These are phyloP conservation scores for Alternaria sp. DNA, from an alignment of 2,329 filamentous ascomycete species.

Conservation along the genomic window DNA sequence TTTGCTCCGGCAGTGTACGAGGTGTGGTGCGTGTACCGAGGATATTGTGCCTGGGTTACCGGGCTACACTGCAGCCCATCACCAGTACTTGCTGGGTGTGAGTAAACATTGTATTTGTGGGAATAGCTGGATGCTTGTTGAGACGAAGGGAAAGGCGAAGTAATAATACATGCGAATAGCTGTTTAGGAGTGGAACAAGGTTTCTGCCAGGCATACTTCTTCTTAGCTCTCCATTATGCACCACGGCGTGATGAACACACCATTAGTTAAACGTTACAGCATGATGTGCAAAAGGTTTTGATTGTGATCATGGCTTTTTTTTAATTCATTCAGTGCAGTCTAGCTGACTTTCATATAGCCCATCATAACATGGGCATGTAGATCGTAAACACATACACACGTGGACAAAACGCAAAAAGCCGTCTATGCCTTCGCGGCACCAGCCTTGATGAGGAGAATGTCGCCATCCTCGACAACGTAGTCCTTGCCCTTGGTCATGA, in stretches of 20 bases:
- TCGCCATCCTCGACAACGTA: constrained; percentile 88
- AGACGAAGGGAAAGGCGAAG: constrained; percentile 31
- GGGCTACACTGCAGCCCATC: constrained; percentile 43
- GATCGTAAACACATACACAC: constrained; percentile 19
- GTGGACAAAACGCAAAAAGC: constrained; percentile 10
- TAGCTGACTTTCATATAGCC: constrained; percentile 31
- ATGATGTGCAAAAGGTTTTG: neutral
- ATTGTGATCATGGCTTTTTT: constrained; percentile 15
- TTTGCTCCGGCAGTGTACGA: constrained; percentile 53
- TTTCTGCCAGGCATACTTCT: neutral
- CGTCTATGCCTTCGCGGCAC: constrained; percentile 74
- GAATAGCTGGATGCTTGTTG: constrained; percentile 49
- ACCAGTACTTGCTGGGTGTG: constrained; percentile 49
- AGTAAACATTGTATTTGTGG: constrained; percentile 53
- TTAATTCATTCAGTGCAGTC: constrained; percentile 34
- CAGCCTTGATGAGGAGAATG: constrained; percentile 87
- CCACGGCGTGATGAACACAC: neutral
- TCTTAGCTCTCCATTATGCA: neutral
- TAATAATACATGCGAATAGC: neutral
- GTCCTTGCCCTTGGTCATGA: constrained; percentile 99
- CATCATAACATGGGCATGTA: constrained; percentile 24
- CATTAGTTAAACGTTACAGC: neutral
- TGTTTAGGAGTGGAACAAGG: neutral
- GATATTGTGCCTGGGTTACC: constrained; percentile 50
- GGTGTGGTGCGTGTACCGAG: constrained; percentile 59